Evolutionary conservation across 1,139 yeast genomes (phyloP), one percentile per base, ranked within the genome.

Genomic region (Arxiozyma heterogenica): DNA sequence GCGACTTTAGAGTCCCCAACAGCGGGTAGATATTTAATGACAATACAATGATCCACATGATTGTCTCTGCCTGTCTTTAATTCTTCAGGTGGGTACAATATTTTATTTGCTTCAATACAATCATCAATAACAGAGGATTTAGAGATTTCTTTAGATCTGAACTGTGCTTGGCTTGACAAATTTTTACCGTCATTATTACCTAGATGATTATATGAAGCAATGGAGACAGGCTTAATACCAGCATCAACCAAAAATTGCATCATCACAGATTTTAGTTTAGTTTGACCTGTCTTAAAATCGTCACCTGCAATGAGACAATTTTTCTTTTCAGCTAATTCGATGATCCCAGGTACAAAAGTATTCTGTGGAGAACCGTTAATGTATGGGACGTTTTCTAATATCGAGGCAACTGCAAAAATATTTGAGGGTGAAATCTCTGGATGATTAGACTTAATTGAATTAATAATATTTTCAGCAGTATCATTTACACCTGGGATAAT

Each of bases 1-100:
- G 98, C 98, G 59, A 91, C 96, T 78, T 91, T 91, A 62, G 95
- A 84, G 72, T 91, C 98, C 50, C 96, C 96, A 54, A 91, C 97
- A 11, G 97, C 97, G 57, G 88, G 86, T 68, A 91, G 75, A 72
- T 91, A 90, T 75, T 91, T 91, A 76, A 91, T 91, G 60, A 91
- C 98, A 71, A 91, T 90, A 74, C 96, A 86, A 73, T 91, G 98
- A 68, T 91, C 97, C 60, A 91, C 86, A 12, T 47, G 44, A 59
- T 79, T 80, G 63, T 82, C 80, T 56, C 96, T 96, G n/a, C 48
- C 39, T 49, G 76, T 69, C 72, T 86, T 84, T 27, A 41, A 30
- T 49, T 76, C 70, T 72, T 86, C 84, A 57, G 87, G 84, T 69
- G 89, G 88, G 79, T 90, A 91, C 62, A 91, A 77, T 64, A 91